Conservation (phyloP, 345 rosid genomes). For the Populus deltoides region DNA sequence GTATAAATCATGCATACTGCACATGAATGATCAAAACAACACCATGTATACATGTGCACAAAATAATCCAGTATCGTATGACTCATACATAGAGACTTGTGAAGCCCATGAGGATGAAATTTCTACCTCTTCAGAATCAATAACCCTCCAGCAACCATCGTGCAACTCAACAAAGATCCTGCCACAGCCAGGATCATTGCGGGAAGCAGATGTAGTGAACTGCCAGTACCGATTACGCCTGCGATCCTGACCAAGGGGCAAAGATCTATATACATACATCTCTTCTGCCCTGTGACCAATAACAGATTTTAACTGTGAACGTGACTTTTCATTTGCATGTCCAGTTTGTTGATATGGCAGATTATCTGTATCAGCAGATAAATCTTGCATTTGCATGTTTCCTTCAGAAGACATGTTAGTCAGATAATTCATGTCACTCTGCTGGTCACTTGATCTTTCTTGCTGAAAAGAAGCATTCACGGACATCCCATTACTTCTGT, state of each 20-base stretch:
- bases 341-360: slow-evolving; percentile 56
- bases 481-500: slow-evolving; percentile 26
- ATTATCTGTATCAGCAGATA: slow-evolving; percentile 47
- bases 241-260: slow-evolving; percentile 90
- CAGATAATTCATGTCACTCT: slow-evolving; percentile 32
- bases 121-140: slow-evolving; percentile 73
- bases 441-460: slow-evolving; percentile 38
- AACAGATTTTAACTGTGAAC: slow-evolving; percentile 64
- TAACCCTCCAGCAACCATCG: slow-evolving; percentile 75
- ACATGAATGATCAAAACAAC: slow-evolving; percentile 1
- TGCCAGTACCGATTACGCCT: slow-evolving; percentile 89
- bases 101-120: not conserved
- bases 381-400: slow-evolving; percentile 56
- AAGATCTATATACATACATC: slow-evolving; percentile 64
- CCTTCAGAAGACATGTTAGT: slow-evolving; percentile 39
- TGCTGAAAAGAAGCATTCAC: slow-evolving; percentile 37
- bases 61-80: not conserved
- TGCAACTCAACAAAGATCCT: slow-evolving; percentile 76
- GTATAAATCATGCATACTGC: not conserved
- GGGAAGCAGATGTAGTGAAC: slow-evolving; percentile 64
- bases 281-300: slow-evolving; percentile 84
- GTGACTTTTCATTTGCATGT: slow-evolving; percentile 61
- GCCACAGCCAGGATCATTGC: slow-evolving; percentile 80
- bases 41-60: slow-evolving; percentile 3
- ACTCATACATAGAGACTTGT: not conserved